Base-by-base conservation (phyloP, 441 rosid species). In the Brassica balearica region DNA sequence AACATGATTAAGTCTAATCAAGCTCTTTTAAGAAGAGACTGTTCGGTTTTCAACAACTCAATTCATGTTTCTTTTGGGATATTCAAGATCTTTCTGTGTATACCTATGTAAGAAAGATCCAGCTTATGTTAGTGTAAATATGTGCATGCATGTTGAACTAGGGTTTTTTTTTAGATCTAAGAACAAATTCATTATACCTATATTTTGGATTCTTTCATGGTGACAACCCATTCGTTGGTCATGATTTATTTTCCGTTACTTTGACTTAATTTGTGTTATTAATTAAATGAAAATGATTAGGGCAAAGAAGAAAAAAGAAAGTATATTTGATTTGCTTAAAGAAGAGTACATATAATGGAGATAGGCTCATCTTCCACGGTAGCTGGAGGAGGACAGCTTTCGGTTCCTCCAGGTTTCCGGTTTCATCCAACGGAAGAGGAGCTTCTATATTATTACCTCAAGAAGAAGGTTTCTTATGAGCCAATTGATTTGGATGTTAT, bases 361-460 rank as follows among this genome's bases (percentile, higher is more conserved):
- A 86, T 90, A 19, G 84, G 84, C 9, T 73, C 84, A 14, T 81
- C 84, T 8, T 77, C 81, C 27, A 68, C 78, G 72, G 80, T 80
- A 91, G 77, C 84, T 2, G 92, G 89, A 82, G 84, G 83, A 58
- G 91, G 88, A 75, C 85, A 82, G 77, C 82, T 85, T 2, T 83
- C 91, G 3, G 94, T 90, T 60, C 94, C 94, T 64, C 94, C 94
- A 1, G 94, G 94, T 3, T 90, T 90, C 70, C 75, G 95, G 36
- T 90, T 90, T 82, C 90, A 88, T 81, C 94, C 92, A 65, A 90
- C 92, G 10, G 92, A 90, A 58, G 95, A 90, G 78, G 95, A 90
- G 83, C 91, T 90, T 73, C 85, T 90, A 36, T 80, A 88, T 61
- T 90, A 90, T 73, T 90, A 90, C 81, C 82, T 90, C 46, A 88